phyloP scores from a whole-genome alignment of 306 rosid genomes.

The Quercus cerris region DNA sequence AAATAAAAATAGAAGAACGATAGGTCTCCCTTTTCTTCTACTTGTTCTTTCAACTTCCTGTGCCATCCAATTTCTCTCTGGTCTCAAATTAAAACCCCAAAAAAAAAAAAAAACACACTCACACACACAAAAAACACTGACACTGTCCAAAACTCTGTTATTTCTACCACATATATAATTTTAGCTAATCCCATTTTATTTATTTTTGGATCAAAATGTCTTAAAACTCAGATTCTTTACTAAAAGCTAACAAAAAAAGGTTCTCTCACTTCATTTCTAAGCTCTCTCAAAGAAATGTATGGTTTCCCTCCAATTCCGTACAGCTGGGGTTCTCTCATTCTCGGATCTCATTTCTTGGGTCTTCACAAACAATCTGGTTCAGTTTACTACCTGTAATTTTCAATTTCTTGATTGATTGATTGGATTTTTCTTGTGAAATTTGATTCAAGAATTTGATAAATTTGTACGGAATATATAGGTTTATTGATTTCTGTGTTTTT shows the following conservation, averaged over 20 bases:
- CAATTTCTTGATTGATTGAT: neutral
- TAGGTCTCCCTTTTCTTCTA: constrained; percentile 16
- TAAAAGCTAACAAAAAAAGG: neutral
- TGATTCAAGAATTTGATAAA: no score
- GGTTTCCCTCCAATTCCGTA: constrained; percentile 20
- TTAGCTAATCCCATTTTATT: neutral
- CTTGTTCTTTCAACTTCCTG: constrained; percentile 39
- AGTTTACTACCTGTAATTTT: constrained; percentile 6
- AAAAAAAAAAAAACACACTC: constrained; percentile 15
- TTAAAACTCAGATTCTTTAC: neutral
- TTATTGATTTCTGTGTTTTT: constrained; percentile 1
- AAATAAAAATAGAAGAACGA: neutral
- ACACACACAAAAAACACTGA: constrained; percentile 16
- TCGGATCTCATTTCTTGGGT: constrained; percentile 27
- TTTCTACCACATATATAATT: neutral
- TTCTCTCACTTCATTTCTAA: neutral
- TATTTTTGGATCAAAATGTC: neutral
- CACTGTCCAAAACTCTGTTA: constrained; percentile 19
- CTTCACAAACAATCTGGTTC: constrained; percentile 11
- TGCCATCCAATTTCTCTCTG: constrained; percentile 54
- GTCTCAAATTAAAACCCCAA: constrained; percentile 13
- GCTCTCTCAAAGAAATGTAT: constrained; percentile 14
- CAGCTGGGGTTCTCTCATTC: constrained; percentile 10
- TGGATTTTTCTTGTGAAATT: neutral
- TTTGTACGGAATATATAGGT: no score